Conservation (phyloP, 768 basidiomycete species). For the Trametes punicea region DNA sequence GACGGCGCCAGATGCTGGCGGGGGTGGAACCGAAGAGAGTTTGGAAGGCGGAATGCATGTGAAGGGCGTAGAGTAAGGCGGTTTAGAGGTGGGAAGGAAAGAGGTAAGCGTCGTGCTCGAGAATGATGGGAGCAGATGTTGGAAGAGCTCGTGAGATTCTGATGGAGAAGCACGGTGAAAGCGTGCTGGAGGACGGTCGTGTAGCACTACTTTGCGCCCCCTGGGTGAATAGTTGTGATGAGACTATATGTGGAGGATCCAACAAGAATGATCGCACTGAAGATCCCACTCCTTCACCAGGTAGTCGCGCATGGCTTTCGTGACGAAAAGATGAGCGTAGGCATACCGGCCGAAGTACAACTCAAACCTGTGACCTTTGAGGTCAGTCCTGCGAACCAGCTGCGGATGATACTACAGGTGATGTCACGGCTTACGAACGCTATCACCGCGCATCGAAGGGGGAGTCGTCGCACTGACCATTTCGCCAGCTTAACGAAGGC, state of each 20-base stretch:
- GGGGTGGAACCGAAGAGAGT: not conserved
- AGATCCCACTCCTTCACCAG: conserved; percentile 73
- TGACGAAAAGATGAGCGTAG: conserved; percentile 92
- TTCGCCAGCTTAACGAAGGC: conserved; percentile 70
- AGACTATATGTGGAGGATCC: not conserved
- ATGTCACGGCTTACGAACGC: not conserved
- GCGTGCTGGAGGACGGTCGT: conserved; percentile 87
- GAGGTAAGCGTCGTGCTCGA: conserved; percentile 45
- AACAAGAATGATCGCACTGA: conserved; percentile 44
- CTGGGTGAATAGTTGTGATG: conserved; percentile 40
- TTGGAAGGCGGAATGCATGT: conserved; percentile 41
- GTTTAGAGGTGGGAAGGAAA: conserved; percentile 51
- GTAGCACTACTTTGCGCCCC: conserved; percentile 73
- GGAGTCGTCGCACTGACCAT: conserved; percentile 44
- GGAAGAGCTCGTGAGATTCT: conserved; percentile 72
- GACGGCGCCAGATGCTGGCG: not conserved
- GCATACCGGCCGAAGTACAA: conserved; percentile 72
- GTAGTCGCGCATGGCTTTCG: conserved; percentile 75
- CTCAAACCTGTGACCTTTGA: conserved; percentile 66
- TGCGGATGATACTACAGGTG: not conserved
- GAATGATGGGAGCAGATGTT: conserved; percentile 48
- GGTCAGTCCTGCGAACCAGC: not conserved
- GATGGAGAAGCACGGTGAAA: conserved; percentile 70
- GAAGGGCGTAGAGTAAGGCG: conserved; percentile 62
- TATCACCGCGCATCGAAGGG: no score